These are phyloP conservation scores for Fusarium albosuccineum DNA, from an alignment of 2,329 filamentous ascomycete genomes.

Conservation along the genomic window DNA sequence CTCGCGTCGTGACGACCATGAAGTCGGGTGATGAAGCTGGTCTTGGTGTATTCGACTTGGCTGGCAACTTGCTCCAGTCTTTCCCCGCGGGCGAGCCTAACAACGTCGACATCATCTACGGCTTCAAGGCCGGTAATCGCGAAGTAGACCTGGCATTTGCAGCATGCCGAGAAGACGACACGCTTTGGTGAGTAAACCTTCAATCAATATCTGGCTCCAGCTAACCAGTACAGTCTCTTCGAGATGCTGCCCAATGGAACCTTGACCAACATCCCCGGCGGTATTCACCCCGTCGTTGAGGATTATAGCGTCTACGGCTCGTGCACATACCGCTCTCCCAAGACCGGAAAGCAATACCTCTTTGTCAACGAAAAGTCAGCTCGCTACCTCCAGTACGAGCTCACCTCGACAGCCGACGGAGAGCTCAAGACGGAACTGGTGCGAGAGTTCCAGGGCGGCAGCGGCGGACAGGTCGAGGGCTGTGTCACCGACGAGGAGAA, in stretches of 20 bases:
- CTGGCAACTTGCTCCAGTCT: slow-evolving; percentile 61
- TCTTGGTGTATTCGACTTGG: slow-evolving; percentile 62
- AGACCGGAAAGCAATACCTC: slow-evolving; percentile 63
- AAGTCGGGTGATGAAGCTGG: slow-evolving; percentile 64
- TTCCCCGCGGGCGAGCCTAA: slow-evolving; percentile 62
- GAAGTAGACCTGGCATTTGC: slow-evolving; percentile 63
- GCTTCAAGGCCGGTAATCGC: slow-evolving; percentile 58
- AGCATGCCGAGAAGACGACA: slow-evolving; percentile 64
- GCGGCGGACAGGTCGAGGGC: slow-evolving; percentile 66
- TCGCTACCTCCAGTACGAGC: slow-evolving; percentile 66
- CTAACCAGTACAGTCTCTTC: slow-evolving; percentile 55
- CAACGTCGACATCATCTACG: slow-evolving; percentile 67
- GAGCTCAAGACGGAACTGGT: slow-evolving; percentile 61
- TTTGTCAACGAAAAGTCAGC: slow-evolving; percentile 68
- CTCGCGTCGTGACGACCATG: slow-evolving; percentile 65
- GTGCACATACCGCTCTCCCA: slow-evolving; percentile 63
- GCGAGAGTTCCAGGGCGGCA: slow-evolving; percentile 63
- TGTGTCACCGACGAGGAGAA: slow-evolving; percentile 66
- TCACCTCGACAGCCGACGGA: slow-evolving; percentile 56
- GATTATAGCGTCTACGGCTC: slow-evolving; percentile 65
- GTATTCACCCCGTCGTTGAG: slow-evolving; percentile 59
- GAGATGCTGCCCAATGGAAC: slow-evolving; percentile 62
- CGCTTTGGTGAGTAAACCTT: slow-evolving; percentile 59
- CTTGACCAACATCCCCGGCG: slow-evolving; percentile 58
- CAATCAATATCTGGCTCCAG: neutral